These are phyloP conservation scores for Irpex sp. DNA, from an alignment of 1,284 basidiomycete species.

Conservation along the genomic window DNA sequence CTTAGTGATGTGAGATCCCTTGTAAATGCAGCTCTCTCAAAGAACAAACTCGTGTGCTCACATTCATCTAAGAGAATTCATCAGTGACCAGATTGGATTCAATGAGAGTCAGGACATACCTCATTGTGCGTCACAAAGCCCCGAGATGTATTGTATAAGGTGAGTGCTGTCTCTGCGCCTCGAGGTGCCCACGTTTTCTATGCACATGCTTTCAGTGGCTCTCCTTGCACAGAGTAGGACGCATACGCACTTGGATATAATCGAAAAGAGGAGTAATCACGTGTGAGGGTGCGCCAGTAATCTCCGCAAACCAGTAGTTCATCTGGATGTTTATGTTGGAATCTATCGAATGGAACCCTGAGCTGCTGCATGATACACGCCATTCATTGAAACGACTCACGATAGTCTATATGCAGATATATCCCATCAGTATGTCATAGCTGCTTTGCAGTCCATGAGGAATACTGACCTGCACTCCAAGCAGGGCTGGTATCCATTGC, in stretches of 20 bases:
- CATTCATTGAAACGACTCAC: conserved; percentile 43
- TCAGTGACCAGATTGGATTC: background rate
- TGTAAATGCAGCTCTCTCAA: background rate
- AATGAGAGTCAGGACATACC: conserved; percentile 40
- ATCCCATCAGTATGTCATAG: background rate
- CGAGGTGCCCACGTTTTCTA: conserved; percentile 82
- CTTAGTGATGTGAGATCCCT: conserved; percentile 38
- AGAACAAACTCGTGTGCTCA: conserved; percentile 34
- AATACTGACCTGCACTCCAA: conserved; percentile 71
- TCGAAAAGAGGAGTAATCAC: conserved; percentile 68
- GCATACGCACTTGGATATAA: conserved; percentile 65
- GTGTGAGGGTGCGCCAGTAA: conserved; percentile 60
- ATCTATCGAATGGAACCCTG: conserved; percentile 46
- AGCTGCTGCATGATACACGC: background rate
- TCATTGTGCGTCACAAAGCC: conserved; percentile 82
- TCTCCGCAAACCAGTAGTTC: conserved; percentile 84
- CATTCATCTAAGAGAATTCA: conserved; percentile 58
- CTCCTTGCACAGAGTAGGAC: background rate
- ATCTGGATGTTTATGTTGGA: conserved; percentile 84
- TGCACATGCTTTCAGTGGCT: background rate
- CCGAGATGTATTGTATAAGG: conserved; percentile 71
- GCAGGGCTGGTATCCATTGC: conserved; percentile 57
- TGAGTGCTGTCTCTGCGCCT: conserved; percentile 70
- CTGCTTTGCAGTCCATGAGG: background rate
- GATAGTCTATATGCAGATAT: conserved; percentile 56